Evolutionary conservation across 257 asterid species (phyloP), one percentile per base, ranked within the genome.

Genomic region (Fraxinus cuspidata): DNA sequence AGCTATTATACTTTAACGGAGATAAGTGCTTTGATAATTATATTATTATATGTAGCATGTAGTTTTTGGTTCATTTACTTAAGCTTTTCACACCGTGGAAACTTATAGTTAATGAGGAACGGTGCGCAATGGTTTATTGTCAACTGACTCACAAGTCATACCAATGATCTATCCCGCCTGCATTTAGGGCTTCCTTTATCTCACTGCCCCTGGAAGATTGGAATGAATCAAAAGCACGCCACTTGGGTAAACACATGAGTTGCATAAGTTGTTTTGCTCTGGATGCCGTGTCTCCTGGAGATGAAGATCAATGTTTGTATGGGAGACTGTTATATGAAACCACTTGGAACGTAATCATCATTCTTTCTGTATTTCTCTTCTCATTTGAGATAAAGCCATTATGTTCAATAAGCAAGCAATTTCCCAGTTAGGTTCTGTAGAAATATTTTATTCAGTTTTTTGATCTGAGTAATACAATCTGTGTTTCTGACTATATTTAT

Each of bases 101-200:
- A 47, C 53, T 76, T 72, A 25, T 72, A 31, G 71, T 12, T 44
- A 49, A 44, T 21, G 32, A 66, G 29, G 27, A 42, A 72, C 44
- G 72, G n/a, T 68, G 28, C 29, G 64, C 77, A 44, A 49, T 58
- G 21, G 16, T 34, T 72, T 73, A n/a, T 37, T 77, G 73, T 76
- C 34, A 44, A 77, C 77, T 70, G 10, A 32, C 77, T 79, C 73
- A 72, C n/a, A 13, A 56, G 38, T 60, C 78, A 47, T 74, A 35
- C 53, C 35, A 29, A 3, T 47, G 44, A 18, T 38, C n/a, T 58
- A 60, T 68, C 21, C 23, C 32, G 64, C 64, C 27, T 78, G 25
- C 79, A 11, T 40, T 23, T 3, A 40, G 72, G 74, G 63, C 32
- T 75, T 65, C 66, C 72, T 60, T 42, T 56, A 35, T 15, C 9